A percentile compares a stretch with the other conserved stretches of the same genome.
Conservation (phyloP, 148 eudicot genomes). For the Agrostemma githago region DNA sequence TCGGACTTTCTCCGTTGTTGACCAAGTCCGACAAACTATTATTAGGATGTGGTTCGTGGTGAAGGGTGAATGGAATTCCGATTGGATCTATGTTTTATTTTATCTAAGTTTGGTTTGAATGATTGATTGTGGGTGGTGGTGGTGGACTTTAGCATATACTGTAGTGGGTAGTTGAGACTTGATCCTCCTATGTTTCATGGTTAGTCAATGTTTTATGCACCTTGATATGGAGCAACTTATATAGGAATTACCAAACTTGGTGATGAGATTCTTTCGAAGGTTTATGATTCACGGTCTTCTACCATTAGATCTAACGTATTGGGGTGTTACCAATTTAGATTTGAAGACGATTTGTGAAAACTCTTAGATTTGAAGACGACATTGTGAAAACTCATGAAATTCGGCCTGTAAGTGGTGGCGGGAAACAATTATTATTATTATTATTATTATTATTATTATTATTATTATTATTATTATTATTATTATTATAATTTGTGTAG, state of each 20-base stretch:
- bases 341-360: neutral
- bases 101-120: neutral
- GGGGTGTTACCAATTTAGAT: neutral
- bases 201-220: neutral
- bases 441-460: no score
- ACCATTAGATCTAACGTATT: neutral
- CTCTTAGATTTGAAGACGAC: neutral
- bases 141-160: conserved; percentile 1
- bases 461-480: no score
- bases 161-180: conserved; percentile 13
- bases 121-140: conserved; percentile 7
- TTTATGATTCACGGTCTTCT: neutral
- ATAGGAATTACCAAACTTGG: neutral
- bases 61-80: neutral
- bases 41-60: neutral
- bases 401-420: neutral
- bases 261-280: neutral
- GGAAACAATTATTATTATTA: no score
- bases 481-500: no score
- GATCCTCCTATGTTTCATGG: neutral
- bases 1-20: neutral
- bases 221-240: neutral
- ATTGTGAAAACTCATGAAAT: neutral
- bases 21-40: neutral
- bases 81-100: neutral